phyloP scores from a whole-genome alignment of 768 basidiomycete species.

The Mrakia hoshinonis region DNA sequence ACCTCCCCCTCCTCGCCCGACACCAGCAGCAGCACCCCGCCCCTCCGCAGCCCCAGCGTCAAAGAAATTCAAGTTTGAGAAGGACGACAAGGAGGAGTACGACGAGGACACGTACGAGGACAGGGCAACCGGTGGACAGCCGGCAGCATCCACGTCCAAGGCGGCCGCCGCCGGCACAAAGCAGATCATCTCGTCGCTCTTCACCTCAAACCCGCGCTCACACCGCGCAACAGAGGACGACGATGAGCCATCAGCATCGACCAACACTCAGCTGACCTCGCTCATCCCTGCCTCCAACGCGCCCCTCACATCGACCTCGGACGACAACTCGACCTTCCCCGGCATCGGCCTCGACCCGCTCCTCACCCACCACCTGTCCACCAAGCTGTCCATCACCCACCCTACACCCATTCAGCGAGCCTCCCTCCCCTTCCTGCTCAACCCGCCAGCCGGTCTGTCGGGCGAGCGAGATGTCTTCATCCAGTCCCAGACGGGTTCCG shows the following conservation, averaged over 20 bases:
- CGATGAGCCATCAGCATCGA: background rate
- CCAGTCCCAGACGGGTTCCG: conserved; percentile 93
- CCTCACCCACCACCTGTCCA: conserved; percentile 63
- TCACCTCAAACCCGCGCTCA: conserved; percentile 63
- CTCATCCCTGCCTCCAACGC: conserved; percentile 36
- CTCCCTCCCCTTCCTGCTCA: conserved; percentile 56
- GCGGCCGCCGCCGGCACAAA: conserved; percentile 27
- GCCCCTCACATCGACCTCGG: conserved; percentile 43
- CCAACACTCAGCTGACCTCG: conserved; percentile 9
- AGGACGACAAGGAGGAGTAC: conserved; percentile 27
- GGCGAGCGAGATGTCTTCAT: conserved; percentile 68
- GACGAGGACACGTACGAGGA: conserved; percentile 30
- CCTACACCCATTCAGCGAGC: conserved; percentile 87
- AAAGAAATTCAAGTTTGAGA: conserved; percentile 23
- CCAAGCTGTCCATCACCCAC: conserved; percentile 70
- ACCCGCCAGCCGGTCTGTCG: conserved; percentile 34
- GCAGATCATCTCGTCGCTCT: conserved; percentile 73
- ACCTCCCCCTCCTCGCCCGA: conserved; percentile 17
- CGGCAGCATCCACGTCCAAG: background rate
- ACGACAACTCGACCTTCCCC: conserved; percentile 51
- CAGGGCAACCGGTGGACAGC: conserved; percentile 8
- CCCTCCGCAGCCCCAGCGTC: conserved; percentile 31
- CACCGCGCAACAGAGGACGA: background rate
- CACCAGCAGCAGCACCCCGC: conserved; percentile 29
- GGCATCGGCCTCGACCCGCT: conserved; percentile 78